Evolutionary conservation across 2,329 filamentous ascomycete species (phyloP), one percentile per base, ranked within the genome.

Genomic region (Nemania sp.): DNA sequence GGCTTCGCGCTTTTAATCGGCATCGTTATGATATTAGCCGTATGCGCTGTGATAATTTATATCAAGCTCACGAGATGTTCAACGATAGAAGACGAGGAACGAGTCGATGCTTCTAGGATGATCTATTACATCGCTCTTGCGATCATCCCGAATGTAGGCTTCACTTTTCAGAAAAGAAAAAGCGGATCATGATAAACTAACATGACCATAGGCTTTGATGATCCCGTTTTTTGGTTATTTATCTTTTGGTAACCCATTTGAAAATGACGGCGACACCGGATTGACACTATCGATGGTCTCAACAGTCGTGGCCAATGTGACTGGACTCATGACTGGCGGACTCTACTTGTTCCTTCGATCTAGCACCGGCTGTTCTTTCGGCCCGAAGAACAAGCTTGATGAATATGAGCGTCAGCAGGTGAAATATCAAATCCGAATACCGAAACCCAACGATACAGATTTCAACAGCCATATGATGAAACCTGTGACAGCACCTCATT

Each of bases 261-360:
- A 78, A 24, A 73, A 77, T 55, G 77, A 80, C 41, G 77, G 79
- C 82, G 29, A 81, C 83, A 11, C 80, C 86, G 52, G 85, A 77
- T 66, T 84, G 43, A 82, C 84, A 27, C 79, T 90, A 3, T 84
- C 88, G 2, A 88, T 90, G 82, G 86, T 91, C 47, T 88, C 89
- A 27, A 87, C 89, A 18, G 87, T 92, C 6, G 87, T 89, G 2
- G 82, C 89, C 18, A 92, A 92, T 74, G 82, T 91, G 1, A 89
- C 89, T 0, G 90, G 90, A 2, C 79, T 92, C 18, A 83, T 89
- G 76, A 89, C 87, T 18, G 88, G 89, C 3, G 86, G 89, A 18
- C 82, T 92, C 26, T 90, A 92, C 72, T 80, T 92, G 8, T 90
- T 92, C 73, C 82, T 93, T 57, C 86, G 90, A 70, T 88, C 89